phyloP scores from a whole-genome alignment of 352 stramenopile genomes.

The Saprolegnia diclina region DNA sequence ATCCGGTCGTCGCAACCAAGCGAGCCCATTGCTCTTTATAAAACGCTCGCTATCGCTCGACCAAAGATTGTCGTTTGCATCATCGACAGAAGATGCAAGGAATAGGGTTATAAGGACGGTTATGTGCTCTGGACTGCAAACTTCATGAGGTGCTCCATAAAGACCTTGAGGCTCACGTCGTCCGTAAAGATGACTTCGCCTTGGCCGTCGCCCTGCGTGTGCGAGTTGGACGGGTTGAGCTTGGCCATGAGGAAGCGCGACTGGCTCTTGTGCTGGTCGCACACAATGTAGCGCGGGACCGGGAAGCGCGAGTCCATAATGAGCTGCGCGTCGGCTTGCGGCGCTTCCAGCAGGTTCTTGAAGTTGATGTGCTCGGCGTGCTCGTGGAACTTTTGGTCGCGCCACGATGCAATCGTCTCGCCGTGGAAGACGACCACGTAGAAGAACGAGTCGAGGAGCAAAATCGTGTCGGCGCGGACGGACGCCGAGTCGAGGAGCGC shows the following conservation, averaged over 20 bases:
- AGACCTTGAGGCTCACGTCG: constrained; percentile 99
- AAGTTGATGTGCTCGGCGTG: constrained; percentile 96
- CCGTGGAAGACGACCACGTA: constrained; percentile 99
- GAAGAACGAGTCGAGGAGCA: constrained; percentile 99
- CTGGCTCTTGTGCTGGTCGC: constrained; percentile 99
- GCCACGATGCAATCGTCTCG: constrained; percentile 98
- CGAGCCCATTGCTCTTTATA: too few species aligned
- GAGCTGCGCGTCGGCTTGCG: constrained; percentile 95
- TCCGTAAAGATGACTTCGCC: constrained; percentile 98
- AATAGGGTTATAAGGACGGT: not conserved
- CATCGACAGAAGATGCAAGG: too few species aligned
- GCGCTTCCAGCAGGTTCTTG: constrained; percentile 96
- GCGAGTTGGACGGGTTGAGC: constrained; percentile 96
- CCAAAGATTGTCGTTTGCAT: too few species aligned
- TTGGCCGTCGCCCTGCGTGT: constrained; percentile 93
- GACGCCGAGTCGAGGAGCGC: constrained; percentile 86
- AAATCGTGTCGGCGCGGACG: constrained; percentile 96
- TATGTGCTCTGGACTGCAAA: constrained; percentile 56
- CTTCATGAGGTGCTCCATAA: constrained; percentile 99
- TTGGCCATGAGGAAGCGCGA: constrained; percentile 99
- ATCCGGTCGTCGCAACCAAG: too few species aligned
- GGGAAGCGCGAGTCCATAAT: constrained; percentile 99
- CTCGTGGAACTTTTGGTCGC: constrained; percentile 94
- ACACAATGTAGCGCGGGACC: constrained; percentile 98
- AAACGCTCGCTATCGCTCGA: too few species aligned